A percentile compares a stretch with the other conserved stretches of the same genome.
Evolutionary conservation across 2,329 filamentous ascomycete species (phyloP).

Genomic region (Ophiostoma piceae): DNA sequence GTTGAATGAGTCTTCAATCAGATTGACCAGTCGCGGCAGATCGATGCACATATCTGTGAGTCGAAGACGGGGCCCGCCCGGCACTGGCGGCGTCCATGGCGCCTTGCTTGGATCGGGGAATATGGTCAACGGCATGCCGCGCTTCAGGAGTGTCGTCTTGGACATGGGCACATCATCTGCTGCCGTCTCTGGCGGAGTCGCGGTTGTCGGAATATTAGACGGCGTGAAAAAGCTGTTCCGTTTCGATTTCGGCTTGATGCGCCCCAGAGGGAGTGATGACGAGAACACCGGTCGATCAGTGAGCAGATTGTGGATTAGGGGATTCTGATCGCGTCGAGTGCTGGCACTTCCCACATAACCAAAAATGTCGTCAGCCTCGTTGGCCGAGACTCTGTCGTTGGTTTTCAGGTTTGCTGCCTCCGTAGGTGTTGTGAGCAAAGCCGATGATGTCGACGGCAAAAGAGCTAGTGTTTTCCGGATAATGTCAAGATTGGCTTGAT

Average conservation of each 20-base stretch:
- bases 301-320: slow-evolving; percentile 88
- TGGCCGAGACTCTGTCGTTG: slow-evolving; percentile 18
- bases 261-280: slow-evolving; percentile 74
- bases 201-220: not conserved
- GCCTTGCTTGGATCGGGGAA: slow-evolving; percentile 63
- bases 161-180: slow-evolving; percentile 18
- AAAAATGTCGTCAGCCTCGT: slow-evolving; percentile 42
- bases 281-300: slow-evolving; percentile 93
- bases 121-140: slow-evolving; percentile 82
- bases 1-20: slow-evolving; percentile 92
- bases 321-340: slow-evolving; percentile 61
- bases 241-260: slow-evolving; percentile 44
- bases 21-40: slow-evolving; percentile 70
- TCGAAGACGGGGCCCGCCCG: slow-evolving; percentile 56
- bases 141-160: slow-evolving; percentile 74
- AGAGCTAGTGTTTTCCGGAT: slow-evolving; percentile 65
- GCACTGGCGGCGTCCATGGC: slow-evolving; percentile 63
- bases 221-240: not conserved
- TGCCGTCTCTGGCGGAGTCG: not conserved
- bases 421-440: slow-evolving; percentile 77
- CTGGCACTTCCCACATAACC: slow-evolving; percentile 47
- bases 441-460: slow-evolving; percentile 78
- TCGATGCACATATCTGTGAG: slow-evolving; percentile 79
- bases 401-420: slow-evolving; percentile 62
- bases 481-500: slow-evolving; percentile 68